A percentile compares a stretch with the other conserved stretches of the same genome.
Conservation (phyloP, 2,329 filamentous ascomycete species). For the Zasmidium angulare region DNA sequence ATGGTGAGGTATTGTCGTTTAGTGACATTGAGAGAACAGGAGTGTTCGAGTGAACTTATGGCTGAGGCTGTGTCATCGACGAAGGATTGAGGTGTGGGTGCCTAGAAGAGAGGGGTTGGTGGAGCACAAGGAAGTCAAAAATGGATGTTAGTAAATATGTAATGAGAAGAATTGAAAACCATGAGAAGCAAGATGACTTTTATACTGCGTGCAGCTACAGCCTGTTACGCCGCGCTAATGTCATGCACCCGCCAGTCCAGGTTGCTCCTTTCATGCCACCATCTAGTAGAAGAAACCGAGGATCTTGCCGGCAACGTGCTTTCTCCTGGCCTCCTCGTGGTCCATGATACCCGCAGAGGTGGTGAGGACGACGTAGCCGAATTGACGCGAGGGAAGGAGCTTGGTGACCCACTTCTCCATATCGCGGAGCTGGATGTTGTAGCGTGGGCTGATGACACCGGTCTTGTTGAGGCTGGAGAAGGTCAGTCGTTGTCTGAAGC, state of each 20-base stretch:
- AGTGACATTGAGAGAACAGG: background rate
- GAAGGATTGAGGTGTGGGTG: background rate
- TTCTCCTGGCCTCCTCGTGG: slow-evolving; percentile 98
- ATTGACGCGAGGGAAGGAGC: slow-evolving; percentile 98
- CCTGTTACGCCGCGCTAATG: slow-evolving; percentile 16
- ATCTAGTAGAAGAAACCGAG: slow-evolving; percentile 96
- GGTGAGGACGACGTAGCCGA: slow-evolving; percentile 98
- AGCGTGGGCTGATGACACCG: slow-evolving; percentile 97
- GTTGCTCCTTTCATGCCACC: slow-evolving; percentile 7
- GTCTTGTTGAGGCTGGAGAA: slow-evolving; percentile 83
- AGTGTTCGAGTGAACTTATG: background rate
- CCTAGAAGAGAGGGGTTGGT: background rate
- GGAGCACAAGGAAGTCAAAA: background rate
- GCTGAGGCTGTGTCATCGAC: background rate
- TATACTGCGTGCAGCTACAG: slow-evolving; percentile 20
- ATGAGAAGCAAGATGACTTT: slow-evolving; percentile 11
- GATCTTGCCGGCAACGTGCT: slow-evolving; percentile 99
- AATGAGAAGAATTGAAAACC: slow-evolving; percentile 2
- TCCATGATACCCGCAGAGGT: slow-evolving; percentile 99
- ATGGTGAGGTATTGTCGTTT: background rate
- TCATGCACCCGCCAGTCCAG: slow-evolving; percentile 10
- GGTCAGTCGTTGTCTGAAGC: slow-evolving; percentile 8
- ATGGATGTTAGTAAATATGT: background rate
- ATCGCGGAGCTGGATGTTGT: slow-evolving; percentile 97
- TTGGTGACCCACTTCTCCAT: slow-evolving; percentile 99